Conservation (phyloP, 441 rosid species). For the Erysimum cheiri region DNA sequence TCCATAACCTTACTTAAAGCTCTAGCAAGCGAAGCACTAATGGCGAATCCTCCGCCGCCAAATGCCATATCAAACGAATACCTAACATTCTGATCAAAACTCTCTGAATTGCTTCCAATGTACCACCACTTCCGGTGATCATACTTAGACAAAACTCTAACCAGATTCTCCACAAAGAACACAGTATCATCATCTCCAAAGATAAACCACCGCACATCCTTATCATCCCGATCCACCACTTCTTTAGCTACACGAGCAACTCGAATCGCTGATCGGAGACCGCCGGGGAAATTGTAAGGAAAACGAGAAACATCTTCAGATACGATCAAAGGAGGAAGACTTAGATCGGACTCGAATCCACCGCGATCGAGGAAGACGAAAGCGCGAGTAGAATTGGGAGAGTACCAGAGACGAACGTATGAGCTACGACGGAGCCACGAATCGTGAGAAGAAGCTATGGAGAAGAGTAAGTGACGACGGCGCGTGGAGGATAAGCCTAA, state of each 20-base stretch:
- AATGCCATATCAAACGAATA: conserved; percentile 92
- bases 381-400: conserved; percentile 66
- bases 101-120: conserved; percentile 80
- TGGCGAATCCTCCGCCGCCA: conserved; percentile 92
- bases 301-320: conserved; percentile 69
- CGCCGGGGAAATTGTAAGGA: conserved; percentile 72
- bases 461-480: conserved; percentile 69
- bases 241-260: conserved; percentile 87
- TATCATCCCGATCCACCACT: conserved; percentile 57
- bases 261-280: conserved; percentile 81
- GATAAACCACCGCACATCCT: conserved; percentile 81
- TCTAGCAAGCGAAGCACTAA: conserved; percentile 70
- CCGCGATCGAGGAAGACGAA: conserved; percentile 65
- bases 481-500: conserved; percentile 44
- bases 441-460: conserved; percentile 69
- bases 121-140: conserved; percentile 75
- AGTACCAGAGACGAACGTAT: conserved; percentile 79
- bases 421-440: conserved; percentile 66
- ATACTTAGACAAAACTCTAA: conserved; percentile 67
- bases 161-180: conserved; percentile 79
- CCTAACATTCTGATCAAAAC: conserved; percentile 72
- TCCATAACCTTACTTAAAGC: conserved; percentile 73
- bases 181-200: conserved; percentile 93
- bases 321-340: conserved; percentile 60
- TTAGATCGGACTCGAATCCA: conserved; percentile 42